phyloP scores from a whole-genome alignment of 352 stramenopile species.

The Blastocystis sp. region DNA sequence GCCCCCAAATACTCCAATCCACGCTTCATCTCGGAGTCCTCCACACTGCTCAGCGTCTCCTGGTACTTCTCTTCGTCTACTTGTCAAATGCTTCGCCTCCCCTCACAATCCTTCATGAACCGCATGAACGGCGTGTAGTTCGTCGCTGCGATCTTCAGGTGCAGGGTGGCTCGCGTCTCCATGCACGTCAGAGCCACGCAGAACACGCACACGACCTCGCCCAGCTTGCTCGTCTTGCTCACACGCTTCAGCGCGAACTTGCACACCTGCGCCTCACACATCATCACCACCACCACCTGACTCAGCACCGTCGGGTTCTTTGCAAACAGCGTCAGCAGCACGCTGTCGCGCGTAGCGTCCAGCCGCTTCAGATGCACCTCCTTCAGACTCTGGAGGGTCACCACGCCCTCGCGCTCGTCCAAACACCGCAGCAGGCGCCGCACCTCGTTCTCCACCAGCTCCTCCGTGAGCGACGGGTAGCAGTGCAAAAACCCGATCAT shows the following conservation, averaged over 20 bases:
- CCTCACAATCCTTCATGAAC: slow-evolving; percentile 40
- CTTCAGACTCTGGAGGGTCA: background rate
- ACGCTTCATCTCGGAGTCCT: slow-evolving; percentile 2
- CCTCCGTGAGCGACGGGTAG: background rate
- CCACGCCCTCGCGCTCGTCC: background rate
- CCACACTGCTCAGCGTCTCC: slow-evolving; percentile 26
- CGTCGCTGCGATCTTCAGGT: background rate
- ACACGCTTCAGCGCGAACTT: background rate
- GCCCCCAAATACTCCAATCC: slow-evolving; percentile 4
- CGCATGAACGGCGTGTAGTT: background rate
- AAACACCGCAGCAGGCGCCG: background rate
- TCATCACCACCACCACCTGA: background rate
- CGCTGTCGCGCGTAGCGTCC: slow-evolving; percentile 10
- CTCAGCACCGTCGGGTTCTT: background rate
- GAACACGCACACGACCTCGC: background rate
- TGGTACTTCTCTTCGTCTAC: slow-evolving; percentile 42
- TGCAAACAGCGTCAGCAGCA: background rate
- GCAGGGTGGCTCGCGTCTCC: background rate
- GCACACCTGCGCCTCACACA: background rate
- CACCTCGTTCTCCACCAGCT: background rate
- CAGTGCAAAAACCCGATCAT: background rate
- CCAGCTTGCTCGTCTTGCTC: background rate
- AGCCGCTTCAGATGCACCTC: background rate
- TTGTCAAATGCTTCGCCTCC: background rate
- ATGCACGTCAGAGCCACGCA: background rate